These are phyloP conservation scores for sorghum (Sorghum bicolor) DNA, from an alignment of 176 grass and related monocot species.

Conservation along the genomic window Sorghum_bicolor_NCBIv3 NC_012872.2:57304001-57304500, in stretches of 20 bases:
- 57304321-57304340: too few relatives aligned
- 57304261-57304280: too few relatives aligned
- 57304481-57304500: conserved; percentile 62
- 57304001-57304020: too few relatives aligned
- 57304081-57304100: conserved; percentile 82
- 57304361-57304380: neutral
- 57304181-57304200: conserved; percentile 58
- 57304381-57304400: neutral
- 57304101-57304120: conserved; percentile 73
- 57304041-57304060: conserved; percentile 57
- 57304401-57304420: conserved; percentile 77
- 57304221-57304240: too few relatives aligned
- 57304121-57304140: conserved; percentile 96
- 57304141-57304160: conserved; percentile 92
- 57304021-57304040: neutral
- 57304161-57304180: conserved; percentile 51
- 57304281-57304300: too few relatives aligned
- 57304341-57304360: neutral
- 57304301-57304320: too few relatives aligned
- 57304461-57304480: neutral
- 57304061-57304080: conserved; percentile 72
- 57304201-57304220: too few relatives aligned
- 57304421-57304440: conserved; percentile 74
- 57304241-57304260: too few relatives aligned
- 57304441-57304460: conserved; percentile 67